Conservation (phyloP, 2,329 filamentous ascomycete species). For the Calonectria hawksworthii region DNA sequence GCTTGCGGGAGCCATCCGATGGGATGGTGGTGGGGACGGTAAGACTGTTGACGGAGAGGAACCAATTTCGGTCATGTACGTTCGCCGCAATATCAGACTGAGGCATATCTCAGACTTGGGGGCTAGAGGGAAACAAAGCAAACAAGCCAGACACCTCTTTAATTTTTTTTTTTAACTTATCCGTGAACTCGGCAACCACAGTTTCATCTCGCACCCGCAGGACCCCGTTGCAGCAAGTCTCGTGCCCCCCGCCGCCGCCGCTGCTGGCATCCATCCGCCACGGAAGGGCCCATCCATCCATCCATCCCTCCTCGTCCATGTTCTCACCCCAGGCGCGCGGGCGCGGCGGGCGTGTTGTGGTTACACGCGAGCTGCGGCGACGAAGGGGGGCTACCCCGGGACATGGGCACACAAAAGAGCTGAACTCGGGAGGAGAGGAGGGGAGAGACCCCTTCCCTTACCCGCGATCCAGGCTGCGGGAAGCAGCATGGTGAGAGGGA, state of each 20-base stretch:
- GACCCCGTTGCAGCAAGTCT: neutral
- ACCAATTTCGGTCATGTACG: neutral
- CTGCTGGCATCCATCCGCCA: neutral
- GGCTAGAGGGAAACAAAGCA: neutral
- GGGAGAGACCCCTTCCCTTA: neutral
- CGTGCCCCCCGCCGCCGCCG: constrained; percentile 3
- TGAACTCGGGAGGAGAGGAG: neutral
- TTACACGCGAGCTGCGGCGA: constrained; percentile 35
- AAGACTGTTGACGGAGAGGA: constrained; percentile 18
- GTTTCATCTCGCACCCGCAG: neutral
- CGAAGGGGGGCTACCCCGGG: neutral
- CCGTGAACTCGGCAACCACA: constrained; percentile 6
- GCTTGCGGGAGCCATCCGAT: constrained; percentile 5
- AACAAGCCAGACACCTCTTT: neutral
- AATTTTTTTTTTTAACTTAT: neutral
- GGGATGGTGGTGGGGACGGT: constrained; percentile 29
- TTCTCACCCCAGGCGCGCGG: constrained; percentile 26
- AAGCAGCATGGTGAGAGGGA: neutral
- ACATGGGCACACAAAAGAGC: neutral
- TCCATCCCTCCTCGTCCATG: neutral
- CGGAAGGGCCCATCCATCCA: neutral
- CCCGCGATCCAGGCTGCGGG: neutral
- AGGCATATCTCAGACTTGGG: constrained; percentile 11
- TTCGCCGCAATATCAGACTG: constrained; percentile 6
- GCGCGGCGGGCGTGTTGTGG: constrained; percentile 31